Conservation (phyloP, 768 basidiomycete species). For the Mycena leptocephala region DNA sequence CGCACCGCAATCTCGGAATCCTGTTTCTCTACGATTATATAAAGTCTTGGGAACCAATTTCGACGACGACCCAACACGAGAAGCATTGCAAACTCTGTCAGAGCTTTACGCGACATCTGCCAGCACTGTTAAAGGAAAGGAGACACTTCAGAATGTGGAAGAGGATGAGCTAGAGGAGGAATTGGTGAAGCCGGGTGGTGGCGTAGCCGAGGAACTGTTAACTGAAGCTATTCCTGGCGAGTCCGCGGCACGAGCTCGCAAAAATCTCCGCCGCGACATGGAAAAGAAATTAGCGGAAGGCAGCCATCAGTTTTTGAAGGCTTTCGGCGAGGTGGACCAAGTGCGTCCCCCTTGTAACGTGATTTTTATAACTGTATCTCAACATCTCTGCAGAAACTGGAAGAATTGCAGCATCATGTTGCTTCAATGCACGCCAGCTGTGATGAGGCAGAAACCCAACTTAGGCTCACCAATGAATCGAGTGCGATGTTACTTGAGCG, state of each 20-base stretch:
- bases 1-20: constrained; percentile 67
- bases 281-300: constrained; percentile 88
- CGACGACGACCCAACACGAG: constrained; percentile 82
- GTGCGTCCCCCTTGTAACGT: constrained; percentile 63
- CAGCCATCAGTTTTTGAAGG: constrained; percentile 86
- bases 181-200: constrained; percentile 25
- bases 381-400: constrained; percentile 77
- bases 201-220: constrained; percentile 37
- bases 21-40: constrained; percentile 90
- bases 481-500: constrained; percentile 88
- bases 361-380: constrained; percentile 18
- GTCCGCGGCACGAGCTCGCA: constrained; percentile 81
- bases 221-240: constrained; percentile 67
- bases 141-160: constrained; percentile 46
- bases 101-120: constrained; percentile 73
- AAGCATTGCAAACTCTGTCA: constrained; percentile 89
- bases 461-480: constrained; percentile 81
- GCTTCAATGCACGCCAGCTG: constrained; percentile 86
- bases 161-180: constrained; percentile 54
- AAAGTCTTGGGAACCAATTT: constrained; percentile 91
- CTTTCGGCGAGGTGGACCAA: constrained; percentile 91
- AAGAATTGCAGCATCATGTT: constrained; percentile 84
- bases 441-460: constrained; percentile 86
- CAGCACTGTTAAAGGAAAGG: constrained; percentile 51
- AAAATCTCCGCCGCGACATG: constrained; percentile 87